A percentile compares a stretch with the other conserved stretches of the same genome.
These are phyloP conservation scores for Agarophyton chilense DNA, from an alignment of 23 red algal genomes.

Conservation along the genomic window DNA sequence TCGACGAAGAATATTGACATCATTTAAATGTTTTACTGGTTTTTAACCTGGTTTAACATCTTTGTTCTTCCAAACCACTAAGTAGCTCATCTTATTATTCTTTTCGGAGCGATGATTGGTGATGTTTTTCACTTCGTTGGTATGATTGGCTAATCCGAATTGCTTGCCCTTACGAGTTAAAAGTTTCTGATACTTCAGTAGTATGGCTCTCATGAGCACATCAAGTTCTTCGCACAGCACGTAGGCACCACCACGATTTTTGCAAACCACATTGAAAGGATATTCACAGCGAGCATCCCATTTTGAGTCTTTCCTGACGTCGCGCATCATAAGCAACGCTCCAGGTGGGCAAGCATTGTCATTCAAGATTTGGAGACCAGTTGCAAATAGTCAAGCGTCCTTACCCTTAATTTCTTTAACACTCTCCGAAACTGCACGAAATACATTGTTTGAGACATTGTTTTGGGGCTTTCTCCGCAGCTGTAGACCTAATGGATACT, in stretches of 20 bases:
- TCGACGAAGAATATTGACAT: not conserved
- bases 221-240: not conserved
- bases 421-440: not conserved
- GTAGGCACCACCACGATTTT: slow-evolving; percentile 19
- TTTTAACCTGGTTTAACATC: not conserved
- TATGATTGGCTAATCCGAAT: not conserved
- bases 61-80: slow-evolving; percentile 3
- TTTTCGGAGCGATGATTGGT: not conserved
- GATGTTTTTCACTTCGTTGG: slow-evolving; percentile 11
- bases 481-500: not conserved
- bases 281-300: not conserved
- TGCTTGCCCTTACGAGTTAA: not conserved
- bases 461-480: not conserved
- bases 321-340: not conserved
- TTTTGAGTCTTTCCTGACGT: slow-evolving; percentile 2
- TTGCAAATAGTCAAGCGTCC: not conserved
- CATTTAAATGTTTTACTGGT: slow-evolving; percentile 29
- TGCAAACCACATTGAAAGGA: not conserved
- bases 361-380: not conserved
- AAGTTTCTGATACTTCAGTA: slow-evolving; percentile 1
- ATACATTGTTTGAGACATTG: not conserved
- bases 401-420: not conserved
- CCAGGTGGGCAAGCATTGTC: not conserved
- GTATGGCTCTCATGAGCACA: not conserved
- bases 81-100: slow-evolving; percentile 8